Conservation (phyloP, 1,284 basidiomycete genomes). For the Rhizoctonia solani region DNA sequence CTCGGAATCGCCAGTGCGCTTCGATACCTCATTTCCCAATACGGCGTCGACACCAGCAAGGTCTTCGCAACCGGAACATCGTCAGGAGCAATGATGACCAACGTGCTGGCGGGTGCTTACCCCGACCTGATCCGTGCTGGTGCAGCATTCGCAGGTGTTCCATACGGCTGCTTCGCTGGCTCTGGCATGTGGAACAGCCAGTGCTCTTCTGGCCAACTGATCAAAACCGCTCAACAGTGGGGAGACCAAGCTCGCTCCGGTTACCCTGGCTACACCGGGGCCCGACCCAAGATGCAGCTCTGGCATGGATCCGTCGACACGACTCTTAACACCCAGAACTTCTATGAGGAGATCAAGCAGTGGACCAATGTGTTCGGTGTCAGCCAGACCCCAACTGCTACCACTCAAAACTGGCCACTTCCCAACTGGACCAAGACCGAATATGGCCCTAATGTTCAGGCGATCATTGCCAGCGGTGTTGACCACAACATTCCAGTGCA, state of each 20-base stretch:
- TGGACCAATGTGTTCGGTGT: conserved; percentile 56
- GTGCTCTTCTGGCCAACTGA: conserved; percentile 53
- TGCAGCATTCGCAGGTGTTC: conserved; percentile 56
- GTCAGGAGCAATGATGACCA: conserved; percentile 66
- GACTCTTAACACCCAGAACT: conserved; percentile 57
- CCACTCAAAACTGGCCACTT: conserved; percentile 48
- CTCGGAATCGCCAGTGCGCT: conserved; percentile 56
- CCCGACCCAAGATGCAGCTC: conserved; percentile 56
- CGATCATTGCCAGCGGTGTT: conserved; percentile 51
- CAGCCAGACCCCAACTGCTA: conserved; percentile 49
- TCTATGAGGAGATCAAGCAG: conserved; percentile 55
- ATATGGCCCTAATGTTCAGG: conserved; percentile 55
- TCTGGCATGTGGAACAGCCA: conserved; percentile 55
- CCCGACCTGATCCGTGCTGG: conserved; percentile 59
- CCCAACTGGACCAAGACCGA: conserved; percentile 52
- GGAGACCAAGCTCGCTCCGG: conserved; percentile 52
- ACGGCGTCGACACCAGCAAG: conserved; percentile 51
- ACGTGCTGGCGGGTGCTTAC: conserved; percentile 58
- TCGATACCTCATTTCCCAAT: conserved; percentile 55
- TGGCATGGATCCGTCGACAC: conserved; percentile 61
- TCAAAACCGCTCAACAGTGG: conserved; percentile 56
- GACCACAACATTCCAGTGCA: conserved; percentile 54
- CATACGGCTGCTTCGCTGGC: conserved; percentile 59
- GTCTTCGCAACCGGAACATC: conserved; percentile 58
- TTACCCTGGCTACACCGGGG: conserved; percentile 58